Percentiles rank a stretch among this genome's conserved stretches.
phyloP scores from a whole-genome alignment of 331 rosid genomes.

The Stylosanthes scabra region DNA sequence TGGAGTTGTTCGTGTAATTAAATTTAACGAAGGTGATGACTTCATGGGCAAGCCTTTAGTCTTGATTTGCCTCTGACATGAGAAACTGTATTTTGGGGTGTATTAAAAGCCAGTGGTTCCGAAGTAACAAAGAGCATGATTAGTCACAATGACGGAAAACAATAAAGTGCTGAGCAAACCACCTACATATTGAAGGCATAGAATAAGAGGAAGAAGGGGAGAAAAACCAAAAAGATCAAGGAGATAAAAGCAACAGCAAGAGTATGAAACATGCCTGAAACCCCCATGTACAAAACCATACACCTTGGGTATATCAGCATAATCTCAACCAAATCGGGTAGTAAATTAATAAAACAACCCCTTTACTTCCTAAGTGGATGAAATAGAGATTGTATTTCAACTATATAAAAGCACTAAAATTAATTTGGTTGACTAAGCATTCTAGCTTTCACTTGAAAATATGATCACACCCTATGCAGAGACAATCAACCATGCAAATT shows the following conservation, averaged over 20 bases:
- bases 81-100: constrained; percentile 91
- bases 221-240: constrained; percentile 17
- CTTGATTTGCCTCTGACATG: constrained; percentile 91
- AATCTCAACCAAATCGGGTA: too few species aligned
- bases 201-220: background rate
- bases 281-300: constrained; percentile 87
- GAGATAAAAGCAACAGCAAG: constrained; percentile 34
- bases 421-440: too few species aligned
- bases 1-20: too few species aligned
- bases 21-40: constrained; percentile 75
- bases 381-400: too few species aligned
- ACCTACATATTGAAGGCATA: constrained; percentile 17
- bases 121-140: constrained; percentile 33
- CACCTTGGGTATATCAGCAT: too few species aligned
- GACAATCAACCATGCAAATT: constrained; percentile 24
- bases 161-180: constrained; percentile 6
- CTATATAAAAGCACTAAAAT: too few species aligned
- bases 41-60: constrained; percentile 86
- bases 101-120: constrained; percentile 95
- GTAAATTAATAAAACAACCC: too few species aligned
- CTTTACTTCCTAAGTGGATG: too few species aligned
- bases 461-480: too few species aligned
- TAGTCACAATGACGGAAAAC: constrained; percentile 30
- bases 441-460: too few species aligned
- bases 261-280: constrained; percentile 85